Evolutionary conservation across 805 yeast species (phyloP).

Genomic region (Yarrowia alimentaria): DNA sequence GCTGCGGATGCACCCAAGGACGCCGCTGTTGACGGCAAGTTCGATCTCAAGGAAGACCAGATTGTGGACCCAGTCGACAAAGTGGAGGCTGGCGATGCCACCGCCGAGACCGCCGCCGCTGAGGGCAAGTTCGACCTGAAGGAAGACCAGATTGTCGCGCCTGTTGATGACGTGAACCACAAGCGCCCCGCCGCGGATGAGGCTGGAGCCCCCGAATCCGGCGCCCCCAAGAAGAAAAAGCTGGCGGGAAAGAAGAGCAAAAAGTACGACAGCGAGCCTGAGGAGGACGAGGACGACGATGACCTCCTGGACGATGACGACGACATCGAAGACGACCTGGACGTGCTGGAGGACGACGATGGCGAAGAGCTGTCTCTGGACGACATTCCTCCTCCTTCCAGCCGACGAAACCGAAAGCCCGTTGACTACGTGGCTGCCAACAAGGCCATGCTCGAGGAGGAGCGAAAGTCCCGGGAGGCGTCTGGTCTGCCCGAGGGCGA

Average conservation of each 20-base stretch:
- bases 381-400: constrained; percentile 62
- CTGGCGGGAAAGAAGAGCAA: constrained; percentile 33
- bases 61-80: not conserved
- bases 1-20: no score
- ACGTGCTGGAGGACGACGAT: constrained; percentile 75
- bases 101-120: not conserved
- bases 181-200: not conserved
- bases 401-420: constrained; percentile 84
- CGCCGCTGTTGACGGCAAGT: not conserved
- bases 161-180: not conserved
- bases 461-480: constrained; percentile 39
- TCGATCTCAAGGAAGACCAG: constrained; percentile 9
- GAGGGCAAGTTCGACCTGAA: constrained; percentile 17
- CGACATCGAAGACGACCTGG: constrained; percentile 46
- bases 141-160: constrained; percentile 6
- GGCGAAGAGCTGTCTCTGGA: constrained; percentile 74
- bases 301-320: constrained; percentile 39
- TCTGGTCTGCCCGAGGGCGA: constrained; percentile 45
- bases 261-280: constrained; percentile 55
- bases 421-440: constrained; percentile 84
- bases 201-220: not conserved
- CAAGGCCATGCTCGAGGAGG: constrained; percentile 59
- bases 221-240: constrained; percentile 27
- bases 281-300: constrained; percentile 43
- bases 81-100: no score